Conservation (phyloP, 768 basidiomycete genomes). For the Podaxis sp. region DNA sequence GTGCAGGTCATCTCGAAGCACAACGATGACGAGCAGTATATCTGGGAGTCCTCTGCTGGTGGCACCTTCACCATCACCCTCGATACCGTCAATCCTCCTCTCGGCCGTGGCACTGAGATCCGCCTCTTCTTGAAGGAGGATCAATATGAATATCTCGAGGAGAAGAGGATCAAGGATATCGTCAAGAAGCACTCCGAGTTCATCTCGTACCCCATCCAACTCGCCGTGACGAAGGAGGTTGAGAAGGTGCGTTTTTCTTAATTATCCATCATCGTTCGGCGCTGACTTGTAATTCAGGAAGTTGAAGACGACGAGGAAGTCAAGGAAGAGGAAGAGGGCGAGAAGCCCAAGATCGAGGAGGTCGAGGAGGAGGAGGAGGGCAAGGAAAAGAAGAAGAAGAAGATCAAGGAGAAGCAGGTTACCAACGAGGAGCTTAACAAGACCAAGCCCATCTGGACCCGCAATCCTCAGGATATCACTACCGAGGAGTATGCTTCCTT, state of each 20-base stretch:
- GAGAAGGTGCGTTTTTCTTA: constrained; percentile 76
- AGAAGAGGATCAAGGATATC: constrained; percentile 99
- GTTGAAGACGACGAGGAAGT: constrained; percentile 84
- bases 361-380: constrained; percentile 84
- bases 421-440: constrained; percentile 99
- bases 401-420: constrained; percentile 83
- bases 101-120: constrained; percentile 93
- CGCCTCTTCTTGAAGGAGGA: constrained; percentile 96
- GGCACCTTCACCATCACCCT: constrained; percentile 99
- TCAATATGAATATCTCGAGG: constrained; percentile 97
- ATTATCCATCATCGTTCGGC: not conserved
- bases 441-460: constrained; percentile 99
- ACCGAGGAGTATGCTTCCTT: constrained; percentile 91
- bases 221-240: constrained; percentile 98
- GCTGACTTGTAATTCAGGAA: constrained; percentile 50
- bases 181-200: constrained; percentile 99
- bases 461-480: constrained; percentile 93
- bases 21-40: constrained; percentile 99
- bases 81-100: constrained; percentile 84
- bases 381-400: constrained; percentile 91
- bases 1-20: constrained; percentile 99
- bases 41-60: constrained; percentile 99
- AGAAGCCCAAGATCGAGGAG: constrained; percentile 79
- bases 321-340: constrained; percentile 67
- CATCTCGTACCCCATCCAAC: constrained; percentile 99